These are phyloP conservation scores for Protomyces pachydermus DNA, from an alignment of 1,139 yeast genomes.

Conservation along the genomic window DNA sequence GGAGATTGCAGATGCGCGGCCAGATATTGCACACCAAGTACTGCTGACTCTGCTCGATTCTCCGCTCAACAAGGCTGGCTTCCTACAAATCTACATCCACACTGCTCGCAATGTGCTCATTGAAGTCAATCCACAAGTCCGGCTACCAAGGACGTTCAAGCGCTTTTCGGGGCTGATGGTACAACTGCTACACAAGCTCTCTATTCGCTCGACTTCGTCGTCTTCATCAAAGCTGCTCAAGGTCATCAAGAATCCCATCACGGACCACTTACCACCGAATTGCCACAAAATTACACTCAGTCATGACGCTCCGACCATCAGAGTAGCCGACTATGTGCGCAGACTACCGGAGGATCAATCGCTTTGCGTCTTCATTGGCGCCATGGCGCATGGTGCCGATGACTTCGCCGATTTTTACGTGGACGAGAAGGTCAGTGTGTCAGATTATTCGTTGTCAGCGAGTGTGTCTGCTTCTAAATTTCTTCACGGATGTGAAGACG, in stretches of 20 bases:
- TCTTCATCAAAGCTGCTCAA: slow-evolving; percentile 79
- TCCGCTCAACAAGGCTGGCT: slow-evolving; percentile 96
- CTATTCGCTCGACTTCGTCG: slow-evolving; percentile 89
- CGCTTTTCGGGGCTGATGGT: slow-evolving; percentile 98
- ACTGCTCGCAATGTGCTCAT: slow-evolving; percentile 91
- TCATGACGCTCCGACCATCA: slow-evolving; percentile 82
- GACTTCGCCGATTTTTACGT: slow-evolving; percentile 94
- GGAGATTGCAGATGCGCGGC: slow-evolving; percentile 96
- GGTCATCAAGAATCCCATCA: slow-evolving; percentile 93
- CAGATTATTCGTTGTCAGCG: slow-evolving; percentile 92
- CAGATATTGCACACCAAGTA: slow-evolving; percentile 80
- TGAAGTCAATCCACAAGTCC: slow-evolving; percentile 92
- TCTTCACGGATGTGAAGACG: slow-evolving; percentile 24
- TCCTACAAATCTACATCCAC: slow-evolving; percentile 89
- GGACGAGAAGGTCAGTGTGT: slow-evolving; percentile 92
- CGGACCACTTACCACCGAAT: slow-evolving; percentile 93
- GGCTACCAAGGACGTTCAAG: slow-evolving; percentile 96
- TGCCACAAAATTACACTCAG: slow-evolving; percentile 90
- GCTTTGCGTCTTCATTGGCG: slow-evolving; percentile 96
- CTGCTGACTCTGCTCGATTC: slow-evolving; percentile 86
- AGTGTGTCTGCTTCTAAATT: slow-evolving; percentile 91
- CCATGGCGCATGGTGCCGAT: slow-evolving; percentile 98
- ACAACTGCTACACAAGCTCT: slow-evolving; percentile 82
- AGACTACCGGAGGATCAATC: slow-evolving; percentile 84
- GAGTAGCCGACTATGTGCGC: slow-evolving; percentile 82